Conservation (phyloP, 768 basidiomycete species). For the Neoboletus magnificus region DNA sequence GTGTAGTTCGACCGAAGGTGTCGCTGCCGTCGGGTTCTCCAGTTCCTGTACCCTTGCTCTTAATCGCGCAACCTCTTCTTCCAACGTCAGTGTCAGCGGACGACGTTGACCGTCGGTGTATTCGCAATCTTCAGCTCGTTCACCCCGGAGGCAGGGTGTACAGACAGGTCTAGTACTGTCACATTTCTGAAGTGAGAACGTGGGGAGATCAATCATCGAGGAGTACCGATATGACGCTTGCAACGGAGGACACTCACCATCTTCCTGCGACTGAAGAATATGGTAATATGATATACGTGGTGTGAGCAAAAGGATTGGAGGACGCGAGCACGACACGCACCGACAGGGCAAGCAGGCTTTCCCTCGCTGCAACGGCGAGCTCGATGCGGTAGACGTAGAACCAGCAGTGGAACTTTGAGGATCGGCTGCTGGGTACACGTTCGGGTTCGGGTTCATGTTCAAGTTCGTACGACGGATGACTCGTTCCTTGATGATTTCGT, state of each 20-base stretch:
- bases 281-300: too few species aligned
- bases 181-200: slow-evolving; percentile 50
- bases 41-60: slow-evolving; percentile 56
- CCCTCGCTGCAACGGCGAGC: slow-evolving; percentile 40
- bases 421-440: slow-evolving; percentile 1
- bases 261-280: slow-evolving; percentile 41
- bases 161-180: slow-evolving; percentile 64
- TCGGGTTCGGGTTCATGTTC: neutral
- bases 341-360: slow-evolving; percentile 53
- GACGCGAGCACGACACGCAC: slow-evolving; percentile 27
- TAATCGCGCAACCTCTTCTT: slow-evolving; percentile 55
- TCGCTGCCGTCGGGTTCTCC: slow-evolving; percentile 48
- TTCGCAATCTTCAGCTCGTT: slow-evolving; percentile 67
- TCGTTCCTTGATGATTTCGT: neutral
- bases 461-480: neutral
- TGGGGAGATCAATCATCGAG: neutral
- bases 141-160: slow-evolving; percentile 56
- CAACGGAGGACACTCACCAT: slow-evolving; percentile 33
- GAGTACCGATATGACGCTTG: too few species aligned
- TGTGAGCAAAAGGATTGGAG: neutral
- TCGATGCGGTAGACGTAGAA: neutral
- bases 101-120: slow-evolving; percentile 63
- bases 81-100: slow-evolving; percentile 56
- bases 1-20: slow-evolving; percentile 48
- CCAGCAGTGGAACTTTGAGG: neutral